A percentile compares a stretch with the other conserved stretches of the same genome.
phyloP scores from a whole-genome alignment of 352 stramenopile species.

The Phytophthora ramorum region DNA sequence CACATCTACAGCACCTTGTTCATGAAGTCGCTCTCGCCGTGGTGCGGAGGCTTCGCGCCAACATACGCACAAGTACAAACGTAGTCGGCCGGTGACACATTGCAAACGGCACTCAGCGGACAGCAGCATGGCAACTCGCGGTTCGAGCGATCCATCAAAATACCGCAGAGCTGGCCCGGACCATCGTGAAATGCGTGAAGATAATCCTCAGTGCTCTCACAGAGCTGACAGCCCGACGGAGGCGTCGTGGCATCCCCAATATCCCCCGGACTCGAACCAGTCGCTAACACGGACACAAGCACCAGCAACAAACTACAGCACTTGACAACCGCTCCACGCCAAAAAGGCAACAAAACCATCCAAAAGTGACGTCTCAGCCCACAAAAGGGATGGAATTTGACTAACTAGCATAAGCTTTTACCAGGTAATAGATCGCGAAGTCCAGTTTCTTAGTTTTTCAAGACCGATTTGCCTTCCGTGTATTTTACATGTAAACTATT shows the following conservation, averaged over 20 bases:
- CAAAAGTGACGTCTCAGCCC: too few species aligned
- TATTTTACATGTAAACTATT: too few species aligned
- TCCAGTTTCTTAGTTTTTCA: too few species aligned
- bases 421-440: too few species aligned
- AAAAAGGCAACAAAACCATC: slow-evolving; percentile 11
- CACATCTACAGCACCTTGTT: slow-evolving; percentile 25
- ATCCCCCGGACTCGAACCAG: slow-evolving; percentile 3
- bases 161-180: slow-evolving; percentile 26
- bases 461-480: too few species aligned
- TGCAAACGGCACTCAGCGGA: slow-evolving; percentile 29
- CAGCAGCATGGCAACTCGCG: slow-evolving; percentile 33
- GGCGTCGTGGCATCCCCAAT: slow-evolving; percentile 17
- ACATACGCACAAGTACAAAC: slow-evolving; percentile 31
- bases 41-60: slow-evolving; percentile 20
- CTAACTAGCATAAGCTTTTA: too few species aligned
- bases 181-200: slow-evolving; percentile 28
- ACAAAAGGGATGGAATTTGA: too few species aligned
- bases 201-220: slow-evolving; percentile 25
- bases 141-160: slow-evolving; percentile 28
- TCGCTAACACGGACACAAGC: neutral
- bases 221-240: slow-evolving; percentile 31
- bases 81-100: slow-evolving; percentile 28
- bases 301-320: slow-evolving; percentile 1
- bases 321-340: neutral
- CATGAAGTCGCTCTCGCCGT: slow-evolving; percentile 24